Base-by-base conservation (phyloP, 2,329 filamentous ascomycete genomes). In the Elsinoe fawcettii region DNA sequence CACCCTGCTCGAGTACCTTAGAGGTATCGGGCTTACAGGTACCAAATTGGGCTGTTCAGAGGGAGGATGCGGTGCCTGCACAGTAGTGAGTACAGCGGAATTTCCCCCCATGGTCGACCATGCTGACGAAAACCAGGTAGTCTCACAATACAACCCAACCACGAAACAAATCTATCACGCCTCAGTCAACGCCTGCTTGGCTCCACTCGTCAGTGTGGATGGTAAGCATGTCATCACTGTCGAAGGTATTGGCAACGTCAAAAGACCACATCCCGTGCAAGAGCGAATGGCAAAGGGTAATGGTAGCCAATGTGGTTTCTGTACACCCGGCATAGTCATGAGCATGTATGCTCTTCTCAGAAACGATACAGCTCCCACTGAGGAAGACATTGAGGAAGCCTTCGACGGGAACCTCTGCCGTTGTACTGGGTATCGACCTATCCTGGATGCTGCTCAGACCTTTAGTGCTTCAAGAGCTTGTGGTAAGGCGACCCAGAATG, bases 171-270 rank as follows among this genome's bases (percentile, higher is more conserved):
- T 97, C 64, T 97, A 97, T 68, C 92, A 99, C 77, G 93, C 93
- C 58, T 95, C 89, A 56, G 89, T 97, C 59, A 99, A 99, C 70
- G 93, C 93, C 41, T 99, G 93, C 70, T 78, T 99, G 55, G 92
- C 93, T 9, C 93, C 93, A 5, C 79, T 99, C 47, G 88, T 90
- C 63, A 95, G 90, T 66, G 82, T 97, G 43, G 93, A 97, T 70
- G 93, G 93, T 44, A 99, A 99, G 71, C 93, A 99, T 80, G 90
- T 97, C 67, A 91, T 99, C 68, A 99, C 93, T 2, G 86, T 99
- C 39, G 93, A 99, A 73, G 93, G 93, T 5, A 96, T 99, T 66
- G 93, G 93, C 9, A 88, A 87, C 69, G 85, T 88, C 25, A 86
- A 93, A 70, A 83, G 80, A 41, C 93, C 93, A 4, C 93, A 99